These are phyloP conservation scores for Obelidium mucronatum DNA, from an alignment of 192 early-diverging fungal genomes.

Conservation along the genomic window DNA sequence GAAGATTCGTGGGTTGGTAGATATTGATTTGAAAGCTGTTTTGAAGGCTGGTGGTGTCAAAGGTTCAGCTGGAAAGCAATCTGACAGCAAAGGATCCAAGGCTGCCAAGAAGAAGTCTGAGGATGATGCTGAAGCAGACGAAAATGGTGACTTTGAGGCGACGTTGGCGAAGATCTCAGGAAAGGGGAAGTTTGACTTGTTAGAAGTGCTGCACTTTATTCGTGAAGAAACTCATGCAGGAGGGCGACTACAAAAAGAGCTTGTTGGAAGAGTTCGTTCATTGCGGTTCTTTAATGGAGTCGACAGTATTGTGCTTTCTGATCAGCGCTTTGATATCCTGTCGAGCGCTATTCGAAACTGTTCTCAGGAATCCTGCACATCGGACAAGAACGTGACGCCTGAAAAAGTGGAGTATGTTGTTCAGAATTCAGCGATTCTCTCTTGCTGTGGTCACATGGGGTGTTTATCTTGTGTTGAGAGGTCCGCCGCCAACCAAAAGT, in stretches of 20 bases:
- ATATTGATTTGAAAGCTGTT: conserved; percentile 8
- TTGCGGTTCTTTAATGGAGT: conserved; percentile 49
- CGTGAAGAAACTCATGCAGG: conserved; percentile 42
- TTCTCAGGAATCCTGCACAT: neutral
- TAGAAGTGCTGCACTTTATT: conserved; percentile 43
- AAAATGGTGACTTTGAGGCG: conserved; percentile 11
- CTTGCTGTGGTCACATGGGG: conserved; percentile 58
- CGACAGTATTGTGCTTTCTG: conserved; percentile 35
- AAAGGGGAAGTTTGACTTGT: conserved; percentile 24
- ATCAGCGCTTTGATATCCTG: conserved; percentile 9
- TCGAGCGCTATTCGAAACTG: conserved; percentile 10
- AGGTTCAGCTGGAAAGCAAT: neutral
- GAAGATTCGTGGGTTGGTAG: conserved; percentile 15
- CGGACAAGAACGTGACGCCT: neutral
- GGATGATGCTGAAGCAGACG: conserved; percentile 18
- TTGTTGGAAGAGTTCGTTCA: conserved; percentile 50
- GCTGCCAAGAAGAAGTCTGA: conserved; percentile 4
- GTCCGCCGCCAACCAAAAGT: conserved; percentile 39
- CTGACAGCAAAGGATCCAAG: neutral
- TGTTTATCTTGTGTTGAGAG: conserved; percentile 40
- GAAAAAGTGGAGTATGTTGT: neutral
- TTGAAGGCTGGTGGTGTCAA: neutral
- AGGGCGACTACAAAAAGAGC: conserved; percentile 40
- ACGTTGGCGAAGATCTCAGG: conserved; percentile 18
- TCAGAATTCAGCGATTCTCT: conserved; percentile 45